Conservation (phyloP, 345 rosid species). For the Eucalyptus globulus region DNA sequence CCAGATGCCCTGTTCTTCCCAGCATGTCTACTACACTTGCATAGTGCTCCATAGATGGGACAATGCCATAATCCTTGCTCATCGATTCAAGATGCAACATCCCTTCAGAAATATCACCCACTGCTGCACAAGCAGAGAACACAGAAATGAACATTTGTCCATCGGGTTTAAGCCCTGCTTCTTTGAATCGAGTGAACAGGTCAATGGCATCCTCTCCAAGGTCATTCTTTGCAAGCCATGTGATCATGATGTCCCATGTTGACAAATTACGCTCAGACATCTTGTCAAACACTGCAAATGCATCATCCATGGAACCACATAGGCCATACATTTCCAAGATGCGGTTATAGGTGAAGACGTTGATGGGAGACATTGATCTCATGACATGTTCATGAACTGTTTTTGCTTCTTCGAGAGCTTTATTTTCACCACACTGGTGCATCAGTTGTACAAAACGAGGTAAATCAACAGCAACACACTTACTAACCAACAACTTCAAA, state of each 20-base stretch:
- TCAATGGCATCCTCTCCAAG: slow-evolving; percentile 80
- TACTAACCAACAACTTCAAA: slow-evolving; percentile 24
- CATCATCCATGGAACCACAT: slow-evolving; percentile 46
- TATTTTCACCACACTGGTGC: slow-evolving; percentile 46
- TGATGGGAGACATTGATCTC: slow-evolving; percentile 13
- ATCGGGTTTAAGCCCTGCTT: slow-evolving; percentile 46
- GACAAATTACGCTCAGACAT: slow-evolving; percentile 44
- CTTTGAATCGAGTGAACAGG: slow-evolving; percentile 51
- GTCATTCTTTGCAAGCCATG: slow-evolving; percentile 62
- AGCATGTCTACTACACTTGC: slow-evolving; percentile 52
- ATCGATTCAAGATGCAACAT: slow-evolving; percentile 65
- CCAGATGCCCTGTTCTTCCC: slow-evolving; percentile 54
- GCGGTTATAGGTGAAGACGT: slow-evolving; percentile 23
- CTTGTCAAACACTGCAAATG: slow-evolving; percentile 29
- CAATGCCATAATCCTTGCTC: slow-evolving; percentile 42
- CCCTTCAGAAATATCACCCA: slow-evolving; percentile 72
- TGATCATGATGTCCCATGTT: slow-evolving; percentile 56
- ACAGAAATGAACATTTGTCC: slow-evolving; percentile 38
- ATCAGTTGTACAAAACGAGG: slow-evolving; percentile 32
- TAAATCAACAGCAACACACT: slow-evolving; percentile 31
- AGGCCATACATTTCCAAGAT: slow-evolving; percentile 58
- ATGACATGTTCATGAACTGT: slow-evolving; percentile 30
- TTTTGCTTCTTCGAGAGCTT: slow-evolving; percentile 54
- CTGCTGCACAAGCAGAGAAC: slow-evolving; percentile 47
- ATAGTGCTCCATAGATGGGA: slow-evolving; percentile 58